Conservation (phyloP, 768 basidiomycete genomes). For the Serendipita indica region DNA sequence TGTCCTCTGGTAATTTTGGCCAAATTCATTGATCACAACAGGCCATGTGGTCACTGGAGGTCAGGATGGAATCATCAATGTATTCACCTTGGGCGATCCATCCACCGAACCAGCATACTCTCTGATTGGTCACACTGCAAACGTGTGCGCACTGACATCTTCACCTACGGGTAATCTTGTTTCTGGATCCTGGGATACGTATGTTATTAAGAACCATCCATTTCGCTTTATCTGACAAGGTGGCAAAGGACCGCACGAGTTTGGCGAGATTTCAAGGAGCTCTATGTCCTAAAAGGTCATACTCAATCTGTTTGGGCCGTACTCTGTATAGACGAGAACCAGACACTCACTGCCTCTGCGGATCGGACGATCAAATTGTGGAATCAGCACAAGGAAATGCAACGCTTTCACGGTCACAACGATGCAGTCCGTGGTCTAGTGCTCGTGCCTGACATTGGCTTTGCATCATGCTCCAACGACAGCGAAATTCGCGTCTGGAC, state of each 20-base stretch:
- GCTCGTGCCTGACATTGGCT: constrained; percentile 70
- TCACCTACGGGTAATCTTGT: constrained; percentile 60
- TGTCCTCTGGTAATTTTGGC: constrained; percentile 7
- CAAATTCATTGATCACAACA: constrained; percentile 21
- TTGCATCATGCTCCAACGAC: constrained; percentile 93
- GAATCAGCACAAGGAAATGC: constrained; percentile 56
- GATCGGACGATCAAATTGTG: constrained; percentile 90
- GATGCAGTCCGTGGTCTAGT: constrained; percentile 84
- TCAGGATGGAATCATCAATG: constrained; percentile 76
- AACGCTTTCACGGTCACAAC: constrained; percentile 71
- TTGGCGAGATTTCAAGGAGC: constrained; percentile 65
- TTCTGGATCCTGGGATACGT: constrained; percentile 98
- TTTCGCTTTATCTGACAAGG: neutral
- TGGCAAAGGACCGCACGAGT: constrained; percentile 74
- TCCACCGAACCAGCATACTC: constrained; percentile 57
- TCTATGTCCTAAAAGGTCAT: constrained; percentile 69
- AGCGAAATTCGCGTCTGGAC: constrained; percentile 92
- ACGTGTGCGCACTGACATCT: constrained; percentile 74
- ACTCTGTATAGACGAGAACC: constrained; percentile 56
- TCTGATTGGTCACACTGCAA: constrained; percentile 77
- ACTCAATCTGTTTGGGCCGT: constrained; percentile 92
- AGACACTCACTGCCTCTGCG: constrained; percentile 80
- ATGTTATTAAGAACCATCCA: constrained; percentile 19
- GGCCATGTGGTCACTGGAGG: constrained; percentile 80
- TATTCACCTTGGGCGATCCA: constrained; percentile 48